Evolutionary conservation across 768 basidiomycete species (phyloP), one percentile per base, ranked within the genome.

Genomic region (Termitomyces eurrhizus): DNA sequence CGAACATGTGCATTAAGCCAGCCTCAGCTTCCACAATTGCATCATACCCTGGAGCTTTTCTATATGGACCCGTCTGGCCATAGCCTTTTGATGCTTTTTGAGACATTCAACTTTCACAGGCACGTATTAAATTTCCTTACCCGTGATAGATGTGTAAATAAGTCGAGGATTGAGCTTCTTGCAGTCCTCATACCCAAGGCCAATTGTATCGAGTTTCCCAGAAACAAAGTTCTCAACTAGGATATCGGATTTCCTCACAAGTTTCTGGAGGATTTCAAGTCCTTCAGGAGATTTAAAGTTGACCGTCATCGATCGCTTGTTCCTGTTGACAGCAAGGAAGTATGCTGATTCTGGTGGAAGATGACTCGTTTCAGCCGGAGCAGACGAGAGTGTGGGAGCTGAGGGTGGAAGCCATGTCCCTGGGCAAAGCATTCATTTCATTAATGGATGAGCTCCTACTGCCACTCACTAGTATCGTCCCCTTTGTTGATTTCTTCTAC

Each of bases 301-400:
- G 16, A 96, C 85, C 7, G 93, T 94, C 45, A 95, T 80, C 6
- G 92, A 94, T 35, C 90, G 84, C 70, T 95, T 95, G 73, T 93
- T 93, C 54, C 95, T 80, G 71, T 98, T 98, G 0, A 83, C 86
- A 0, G 90, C 83, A 7, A 98, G 82, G 71, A 96, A 98, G 70
- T 98, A 98, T 0, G 95, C 93, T 4, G 93, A 92, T 71, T 98
- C 95, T 11, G 93, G 84, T 9, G 93, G 93, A 0, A 93, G 79
- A 68, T 90, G 84, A 8, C 80, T 70, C 0, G 88, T 73, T 58
- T 80, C 79, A 46, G 74, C 66, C 4, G 90, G 83, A 7, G 79
- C 79, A 21, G 78, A 78, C 36, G 78, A 62, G 13, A 78, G 64
- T 12, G 76, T 68, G 35, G 84, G 82, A 18, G 86, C 84, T 16